These are phyloP conservation scores for Metschnikowia anglica DNA, from an alignment of 805 yeast genomes.

Conservation along the genomic window DNA sequence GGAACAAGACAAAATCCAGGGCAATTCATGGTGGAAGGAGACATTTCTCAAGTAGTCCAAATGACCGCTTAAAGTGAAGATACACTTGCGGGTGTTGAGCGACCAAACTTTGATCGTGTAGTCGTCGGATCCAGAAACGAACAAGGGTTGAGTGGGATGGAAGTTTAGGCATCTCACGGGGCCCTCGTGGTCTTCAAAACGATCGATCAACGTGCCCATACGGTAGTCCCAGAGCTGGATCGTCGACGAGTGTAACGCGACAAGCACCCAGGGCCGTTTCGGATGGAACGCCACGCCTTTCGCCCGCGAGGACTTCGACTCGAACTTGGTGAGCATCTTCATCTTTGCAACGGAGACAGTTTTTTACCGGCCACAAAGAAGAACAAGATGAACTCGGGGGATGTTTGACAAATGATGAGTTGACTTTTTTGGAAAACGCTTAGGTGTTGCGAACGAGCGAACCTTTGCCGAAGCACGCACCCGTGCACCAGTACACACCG, in stretches of 20 bases:
- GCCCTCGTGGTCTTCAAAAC: slow-evolving; percentile 98
- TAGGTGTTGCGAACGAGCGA: too few species aligned
- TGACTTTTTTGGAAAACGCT: too few species aligned
- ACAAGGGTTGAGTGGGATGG: slow-evolving; percentile 97
- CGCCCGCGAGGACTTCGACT: slow-evolving; percentile 96
- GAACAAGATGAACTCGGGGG: too few species aligned
- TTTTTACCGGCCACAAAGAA: too few species aligned
- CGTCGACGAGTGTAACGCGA: slow-evolving; percentile 94
- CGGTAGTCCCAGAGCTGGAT: slow-evolving; percentile 99
- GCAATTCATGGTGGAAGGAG: slow-evolving; percentile 90
- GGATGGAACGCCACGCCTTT: slow-evolving; percentile 98
- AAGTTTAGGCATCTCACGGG: slow-evolving; percentile 94
- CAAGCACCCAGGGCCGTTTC: slow-evolving; percentile 92
- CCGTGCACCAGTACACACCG: too few species aligned
- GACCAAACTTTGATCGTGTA: slow-evolving; percentile 96
- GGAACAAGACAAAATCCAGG: slow-evolving; percentile 94
- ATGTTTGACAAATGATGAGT: too few species aligned
- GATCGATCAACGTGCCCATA: slow-evolving; percentile 95
- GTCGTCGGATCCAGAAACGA: slow-evolving; percentile 97
- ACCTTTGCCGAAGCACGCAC: too few species aligned
- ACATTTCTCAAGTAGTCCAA: slow-evolving; percentile 94
- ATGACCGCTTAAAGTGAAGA: slow-evolving; percentile 90
- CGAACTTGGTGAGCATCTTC: slow-evolving; percentile 60
- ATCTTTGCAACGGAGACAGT: slow-evolving; percentile 11
- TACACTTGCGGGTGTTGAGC: slow-evolving; percentile 81